Evolutionary conservation across 768 basidiomycete species (phyloP), one percentile per base, ranked within the genome.

Genomic region (Podaxis pistillaris): DNA sequence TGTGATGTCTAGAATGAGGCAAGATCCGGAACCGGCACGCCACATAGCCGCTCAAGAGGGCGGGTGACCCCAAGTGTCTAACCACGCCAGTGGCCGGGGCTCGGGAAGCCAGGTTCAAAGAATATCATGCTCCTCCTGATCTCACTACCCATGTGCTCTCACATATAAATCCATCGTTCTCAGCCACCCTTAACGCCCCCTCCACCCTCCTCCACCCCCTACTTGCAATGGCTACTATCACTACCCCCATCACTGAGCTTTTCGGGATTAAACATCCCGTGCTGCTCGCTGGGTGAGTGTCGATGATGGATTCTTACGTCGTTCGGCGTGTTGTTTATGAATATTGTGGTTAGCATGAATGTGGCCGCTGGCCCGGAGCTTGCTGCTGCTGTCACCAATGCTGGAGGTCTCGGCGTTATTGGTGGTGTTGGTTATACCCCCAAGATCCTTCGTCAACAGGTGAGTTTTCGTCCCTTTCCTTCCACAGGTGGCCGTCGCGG

Each of bases 321-420:
- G 19, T 38, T 22, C 12, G 22, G 44, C 19, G 44, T 17, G 15
- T 19, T 6, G n/a, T n/a, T 46, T 4, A 24, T 40, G 11, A 22
- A 7, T 11, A 7, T 40, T 53, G 19, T 63, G 93, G 76, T n/a
- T 63, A 93, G 77, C 28, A 79, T 78, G 79, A 76, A 79, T 63
- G 74, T 77, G 12, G 76, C 74, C 64, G 81, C 82, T 60, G 82
- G 82, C 5, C 81, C 94, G 17, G 93, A 95, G 73, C 85, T 96
- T 26, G 94, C 94, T 17, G 95, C 94, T 44, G 94, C 93, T 41
- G 94, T 96, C 62, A 93, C 93, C 49, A 97, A 96, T 69, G 95
- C 94, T 28, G 94, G 95, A 53, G 95, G 95, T 56, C 68, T 97
- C 47, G 95, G 95, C 65, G 93, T 96, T 56, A 93, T 98, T 64